phyloP scores from a whole-genome alignment of 306 rosid species.

The Quercus cerris region DNA sequence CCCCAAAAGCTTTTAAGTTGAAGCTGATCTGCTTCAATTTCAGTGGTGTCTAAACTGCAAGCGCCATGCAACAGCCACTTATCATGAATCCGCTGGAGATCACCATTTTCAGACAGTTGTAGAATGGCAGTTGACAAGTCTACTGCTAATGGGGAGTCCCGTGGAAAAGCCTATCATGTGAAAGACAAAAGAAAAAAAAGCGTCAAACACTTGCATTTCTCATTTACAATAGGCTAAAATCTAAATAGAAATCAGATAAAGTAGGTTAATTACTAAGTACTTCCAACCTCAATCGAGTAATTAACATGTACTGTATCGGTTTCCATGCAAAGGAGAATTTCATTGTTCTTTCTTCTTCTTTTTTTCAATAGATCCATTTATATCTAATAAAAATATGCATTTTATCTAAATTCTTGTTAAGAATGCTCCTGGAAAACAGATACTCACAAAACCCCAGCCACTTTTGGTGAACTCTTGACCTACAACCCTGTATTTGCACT shows the following conservation, averaged over 20 bases:
- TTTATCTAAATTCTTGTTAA: neutral
- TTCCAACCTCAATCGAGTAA: neutral
- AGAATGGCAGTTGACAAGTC: constrained; percentile 94
- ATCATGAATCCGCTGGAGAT: constrained; percentile 88
- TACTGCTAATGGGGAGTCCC: constrained; percentile 85
- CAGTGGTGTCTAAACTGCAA: constrained; percentile 55
- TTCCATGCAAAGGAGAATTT: neutral
- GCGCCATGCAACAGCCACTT: constrained; percentile 71
- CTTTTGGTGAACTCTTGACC: constrained; percentile 97
- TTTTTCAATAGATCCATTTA: neutral
- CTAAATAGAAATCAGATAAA: neutral
- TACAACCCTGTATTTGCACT: constrained; percentile 76
- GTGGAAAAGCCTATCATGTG: constrained; percentile 69
- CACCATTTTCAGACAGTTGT: constrained; percentile 90
- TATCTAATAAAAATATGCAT: neutral
- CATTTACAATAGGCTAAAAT: neutral
- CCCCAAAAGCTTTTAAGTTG: constrained; percentile 90
- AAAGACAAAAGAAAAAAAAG: neutral
- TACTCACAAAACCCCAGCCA: constrained; percentile 98
- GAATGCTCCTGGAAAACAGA: constrained; percentile 17
- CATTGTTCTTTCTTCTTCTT: no score
- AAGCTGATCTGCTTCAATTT: constrained; percentile 71
- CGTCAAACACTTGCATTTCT: neutral
- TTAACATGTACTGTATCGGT: neutral
- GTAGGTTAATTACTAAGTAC: neutral